Conservation (phyloP, 257 asterid species). For the Anisodus acutangulus region DNA sequence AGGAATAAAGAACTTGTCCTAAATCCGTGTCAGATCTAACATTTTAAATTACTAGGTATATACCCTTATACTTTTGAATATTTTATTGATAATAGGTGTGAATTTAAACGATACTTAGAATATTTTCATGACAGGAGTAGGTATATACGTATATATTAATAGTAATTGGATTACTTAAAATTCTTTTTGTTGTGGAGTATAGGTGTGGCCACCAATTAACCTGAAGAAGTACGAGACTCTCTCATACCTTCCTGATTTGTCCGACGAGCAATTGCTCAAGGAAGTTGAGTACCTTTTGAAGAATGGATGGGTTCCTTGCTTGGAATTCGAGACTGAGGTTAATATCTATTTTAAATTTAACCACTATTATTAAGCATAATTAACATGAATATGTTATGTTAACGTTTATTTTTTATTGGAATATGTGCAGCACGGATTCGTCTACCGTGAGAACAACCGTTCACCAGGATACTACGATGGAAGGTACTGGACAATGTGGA, state of each 20-base stretch:
- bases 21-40: neutral
- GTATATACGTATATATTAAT: neutral
- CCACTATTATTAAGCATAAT: too few species aligned
- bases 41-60: neutral
- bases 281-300: constrained; percentile 56
- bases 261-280: constrained; percentile 39
- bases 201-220: constrained; percentile 57
- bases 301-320: constrained; percentile 50
- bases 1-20: too few species aligned
- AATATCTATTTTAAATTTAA: too few species aligned
- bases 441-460: constrained; percentile 43
- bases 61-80: neutral
- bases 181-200: neutral
- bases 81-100: neutral
- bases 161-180: neutral
- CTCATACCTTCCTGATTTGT: constrained; percentile 49
- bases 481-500: constrained; percentile 65
- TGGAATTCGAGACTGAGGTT: constrained; percentile 57
- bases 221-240: constrained; percentile 24
- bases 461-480: constrained; percentile 51
- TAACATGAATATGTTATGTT: too few species aligned
- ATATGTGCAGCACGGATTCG: constrained; percentile 40
- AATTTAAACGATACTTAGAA: neutral
- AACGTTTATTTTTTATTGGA: too few species aligned
- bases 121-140: neutral